Base-by-base conservation (phyloP, 2,329 filamentous ascomycete species). In the Fusarium sarcochroum region DNA sequence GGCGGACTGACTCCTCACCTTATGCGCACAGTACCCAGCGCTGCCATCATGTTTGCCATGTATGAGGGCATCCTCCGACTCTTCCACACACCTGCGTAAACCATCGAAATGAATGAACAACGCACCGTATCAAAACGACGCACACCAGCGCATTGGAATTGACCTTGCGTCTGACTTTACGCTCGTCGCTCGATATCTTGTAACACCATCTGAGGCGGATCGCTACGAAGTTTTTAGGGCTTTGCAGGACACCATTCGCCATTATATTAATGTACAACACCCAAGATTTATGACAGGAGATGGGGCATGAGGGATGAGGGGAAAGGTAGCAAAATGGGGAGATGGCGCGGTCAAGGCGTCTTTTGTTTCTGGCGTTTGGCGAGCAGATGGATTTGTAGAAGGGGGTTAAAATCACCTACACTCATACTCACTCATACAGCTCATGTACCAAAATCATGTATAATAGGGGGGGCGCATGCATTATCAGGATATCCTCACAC, bases 31-130 rank as follows among this genome's bases (percentile, higher is more conserved):
- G 94, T 98, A 7, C 95, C 95, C 2, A 96, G 92, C 72, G 94
- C 95, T 9, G 94, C 93, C 71, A 97, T 98, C 78, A 98, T 97
- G 92, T 97, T 98, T 79, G 94, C 93, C 80, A 96, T 96, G 84
- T 97, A 89, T 75, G 87, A 89, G 75, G 85, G 82, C 55, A 88
- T 89, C 42, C 78, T 89, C 30, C 81, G 82, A 7, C 71, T 86
- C 7, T 83, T 85, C 61, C 74, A 82, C 59, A 80, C 79, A 9
- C 76, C 77, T 15, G 77, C 78, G 8, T 81, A 75, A 59, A 32
- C 9, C 21, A 11, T 40, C 17, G 21, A 8, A 5, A 40, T 25
- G 14, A 45, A 20, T 21, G 44, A 38, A 38, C 25, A 27, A 30
- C 21, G 17, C 42, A 30, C 8, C 40, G 25, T 18, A 55, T 38